Conservation (phyloP, 495 filamentous ascomycete genomes). For the Friedmanniomyces simplex region DNA sequence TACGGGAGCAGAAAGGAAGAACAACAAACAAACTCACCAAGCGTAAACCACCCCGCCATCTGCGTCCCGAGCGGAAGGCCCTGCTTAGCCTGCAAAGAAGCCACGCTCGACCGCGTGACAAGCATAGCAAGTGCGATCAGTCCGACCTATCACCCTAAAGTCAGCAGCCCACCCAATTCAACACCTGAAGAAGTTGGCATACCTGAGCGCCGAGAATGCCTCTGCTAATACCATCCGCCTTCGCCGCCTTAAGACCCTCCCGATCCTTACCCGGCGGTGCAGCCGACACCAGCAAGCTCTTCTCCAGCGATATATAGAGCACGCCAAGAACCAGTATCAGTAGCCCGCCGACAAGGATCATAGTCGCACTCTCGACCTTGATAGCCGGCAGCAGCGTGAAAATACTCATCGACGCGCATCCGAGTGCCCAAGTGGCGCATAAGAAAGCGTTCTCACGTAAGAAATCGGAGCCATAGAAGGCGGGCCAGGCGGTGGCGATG, state of each 20-base stretch:
- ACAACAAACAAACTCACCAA: slow-evolving; percentile 46
- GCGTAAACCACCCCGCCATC: slow-evolving; percentile 70
- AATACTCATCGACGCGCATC: slow-evolving; percentile 71
- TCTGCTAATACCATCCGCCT: slow-evolving; percentile 22
- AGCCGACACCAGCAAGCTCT: slow-evolving; percentile 46
- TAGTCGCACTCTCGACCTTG: slow-evolving; percentile 65
- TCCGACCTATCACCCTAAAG: slow-evolving; percentile 45
- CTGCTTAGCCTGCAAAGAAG: slow-evolving; percentile 72
- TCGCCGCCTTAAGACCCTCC: slow-evolving; percentile 11
- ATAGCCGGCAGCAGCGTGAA: slow-evolving; percentile 84
- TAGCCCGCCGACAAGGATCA: slow-evolving; percentile 74
- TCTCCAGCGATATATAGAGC: slow-evolving; percentile 73
- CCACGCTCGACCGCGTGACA: slow-evolving; percentile 71
- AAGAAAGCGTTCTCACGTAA: slow-evolving; percentile 51
- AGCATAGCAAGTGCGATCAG: slow-evolving; percentile 72
- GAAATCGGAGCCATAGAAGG: slow-evolving; percentile 62
- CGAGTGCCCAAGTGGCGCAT: slow-evolving; percentile 61
- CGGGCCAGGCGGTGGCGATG: slow-evolving; percentile 66
- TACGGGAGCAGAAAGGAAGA: too few relatives aligned
- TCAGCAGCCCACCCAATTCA: background rate
- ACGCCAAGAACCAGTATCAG: slow-evolving; percentile 73
- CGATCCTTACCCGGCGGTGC: slow-evolving; percentile 12
- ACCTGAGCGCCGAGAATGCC: slow-evolving; percentile 31
- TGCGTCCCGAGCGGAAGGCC: slow-evolving; percentile 89
- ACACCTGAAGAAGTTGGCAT: slow-evolving; percentile 7